phyloP scores from a whole-genome alignment of 2,329 filamentous ascomycete species.

The Exophiala oligosperma region DNA sequence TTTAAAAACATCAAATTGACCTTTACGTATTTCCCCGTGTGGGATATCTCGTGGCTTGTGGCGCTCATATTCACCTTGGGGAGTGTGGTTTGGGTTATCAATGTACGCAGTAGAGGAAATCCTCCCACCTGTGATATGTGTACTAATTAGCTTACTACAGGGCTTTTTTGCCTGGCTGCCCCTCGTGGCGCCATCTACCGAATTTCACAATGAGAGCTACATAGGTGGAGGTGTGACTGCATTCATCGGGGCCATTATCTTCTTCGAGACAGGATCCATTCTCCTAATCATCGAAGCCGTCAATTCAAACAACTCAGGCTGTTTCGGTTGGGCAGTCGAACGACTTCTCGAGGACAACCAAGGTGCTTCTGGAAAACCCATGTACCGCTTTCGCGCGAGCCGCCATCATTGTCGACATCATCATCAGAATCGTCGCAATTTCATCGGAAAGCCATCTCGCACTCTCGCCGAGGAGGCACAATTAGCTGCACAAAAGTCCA shows the following conservation, averaged over 20 bases:
- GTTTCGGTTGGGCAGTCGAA: conserved; percentile 69
- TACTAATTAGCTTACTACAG: conserved; percentile 1
- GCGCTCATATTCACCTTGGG: conserved; percentile 56
- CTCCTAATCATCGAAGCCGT: conserved; percentile 66
- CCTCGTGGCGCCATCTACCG: conserved; percentile 46
- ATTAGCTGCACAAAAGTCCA: neutral
- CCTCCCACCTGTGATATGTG: neutral
- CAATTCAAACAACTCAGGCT: conserved; percentile 65
- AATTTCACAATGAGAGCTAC: conserved; percentile 46
- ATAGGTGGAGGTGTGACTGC: conserved; percentile 62
- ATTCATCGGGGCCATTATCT: conserved; percentile 67
- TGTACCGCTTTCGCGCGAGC: conserved; percentile 12
- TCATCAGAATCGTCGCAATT: conserved; percentile 30
- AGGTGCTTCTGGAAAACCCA: neutral
- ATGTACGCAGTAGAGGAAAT: conserved; percentile 5
- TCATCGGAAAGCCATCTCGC: conserved; percentile 37
- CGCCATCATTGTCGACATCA: conserved; percentile 19
- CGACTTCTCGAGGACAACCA: conserved; percentile 42
- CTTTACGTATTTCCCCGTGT: conserved; percentile 53
- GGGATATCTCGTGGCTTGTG: conserved; percentile 59
- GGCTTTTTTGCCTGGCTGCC: conserved; percentile 61
- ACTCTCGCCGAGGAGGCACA: neutral
- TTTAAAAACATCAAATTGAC: conserved; percentile 47
- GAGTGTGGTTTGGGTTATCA: conserved; percentile 57
- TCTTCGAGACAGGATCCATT: conserved; percentile 66